Percentiles rank a stretch among this genome's conserved stretches.
phyloP scores from a whole-genome alignment of 2,329 filamentous ascomycete genomes.

The Sporothrix brasiliensis region DNA sequence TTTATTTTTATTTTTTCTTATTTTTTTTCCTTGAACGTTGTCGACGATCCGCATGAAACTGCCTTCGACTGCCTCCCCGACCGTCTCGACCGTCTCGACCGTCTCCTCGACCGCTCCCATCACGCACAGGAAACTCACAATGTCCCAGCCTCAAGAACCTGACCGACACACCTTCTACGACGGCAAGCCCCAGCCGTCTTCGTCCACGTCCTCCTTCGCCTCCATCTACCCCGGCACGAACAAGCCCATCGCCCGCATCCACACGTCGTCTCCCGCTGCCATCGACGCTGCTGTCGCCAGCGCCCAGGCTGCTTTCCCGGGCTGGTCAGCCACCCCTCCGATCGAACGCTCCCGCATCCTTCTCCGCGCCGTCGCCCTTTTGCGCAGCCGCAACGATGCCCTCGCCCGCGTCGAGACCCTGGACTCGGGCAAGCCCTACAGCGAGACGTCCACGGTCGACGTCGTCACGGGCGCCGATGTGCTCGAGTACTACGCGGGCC shows the following conservation, averaged over 20 bases:
- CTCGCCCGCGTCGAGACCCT: conserved; percentile 78
- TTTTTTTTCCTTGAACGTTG: background rate
- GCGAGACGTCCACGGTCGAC: conserved; percentile 83
- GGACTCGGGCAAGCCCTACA: conserved; percentile 84
- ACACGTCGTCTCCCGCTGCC: conserved; percentile 62
- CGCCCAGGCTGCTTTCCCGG: conserved; percentile 70
- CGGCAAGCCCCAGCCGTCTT: conserved; percentile 64
- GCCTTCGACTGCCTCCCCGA: background rate
- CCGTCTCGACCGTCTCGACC: background rate
- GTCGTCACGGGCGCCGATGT: conserved; percentile 52
- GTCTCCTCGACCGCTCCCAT: background rate
- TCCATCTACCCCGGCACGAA: conserved; percentile 75
- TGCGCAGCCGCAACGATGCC: conserved; percentile 76
- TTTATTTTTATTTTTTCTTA: background rate
- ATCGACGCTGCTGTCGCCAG: conserved; percentile 73
- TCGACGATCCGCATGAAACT: background rate
- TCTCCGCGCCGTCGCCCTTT: conserved; percentile 71
- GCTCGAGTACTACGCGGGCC: conserved; percentile 49
- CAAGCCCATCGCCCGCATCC: conserved; percentile 69
- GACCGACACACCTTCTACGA: conserved; percentile 73
- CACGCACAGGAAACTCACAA: conserved; percentile 1
- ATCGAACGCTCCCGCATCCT: conserved; percentile 76
- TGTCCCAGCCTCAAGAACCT: conserved; percentile 32
- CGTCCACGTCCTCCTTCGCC: conserved; percentile 64
- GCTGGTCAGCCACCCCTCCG: conserved; percentile 77